Evolutionary conservation across 2,329 filamentous ascomycete genomes (phyloP).

Genomic region (Nigrograna mackinnonii): DNA sequence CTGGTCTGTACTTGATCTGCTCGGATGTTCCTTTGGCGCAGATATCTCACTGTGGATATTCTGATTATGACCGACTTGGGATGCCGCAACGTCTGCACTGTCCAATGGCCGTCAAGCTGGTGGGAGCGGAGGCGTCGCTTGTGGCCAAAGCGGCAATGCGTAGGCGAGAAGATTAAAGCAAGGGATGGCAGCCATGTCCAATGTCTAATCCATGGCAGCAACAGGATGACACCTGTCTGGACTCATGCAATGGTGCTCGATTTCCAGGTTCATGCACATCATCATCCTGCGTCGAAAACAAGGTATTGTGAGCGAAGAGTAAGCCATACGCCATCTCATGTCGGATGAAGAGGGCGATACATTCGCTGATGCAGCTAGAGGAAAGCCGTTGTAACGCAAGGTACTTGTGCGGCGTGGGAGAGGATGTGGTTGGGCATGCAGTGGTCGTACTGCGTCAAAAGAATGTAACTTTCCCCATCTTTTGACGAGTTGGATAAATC

Average conservation of each 20-base stretch:
- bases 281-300: conserved; percentile 20
- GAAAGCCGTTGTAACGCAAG: conserved; percentile 31
- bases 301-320: conserved; percentile 15
- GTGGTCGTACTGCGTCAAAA: conserved; percentile 30
- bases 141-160: conserved; percentile 21
- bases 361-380: conserved; percentile 32
- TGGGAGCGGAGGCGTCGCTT: conserved; percentile 20
- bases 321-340: conserved; percentile 18
- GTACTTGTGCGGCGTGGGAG: conserved; percentile 26
- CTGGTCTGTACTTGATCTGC: conserved; percentile 21
- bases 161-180: conserved; percentile 33
- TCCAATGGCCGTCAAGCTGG: conserved; percentile 24
- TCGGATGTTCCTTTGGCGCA: conserved; percentile 4
- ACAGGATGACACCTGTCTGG: conserved; percentile 26
- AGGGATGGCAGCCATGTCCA: conserved; percentile 36
- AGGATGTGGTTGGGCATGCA: conserved; percentile 21
- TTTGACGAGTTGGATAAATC: conserved; percentile 13
- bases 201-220: conserved; percentile 15
- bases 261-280: conserved; percentile 25
- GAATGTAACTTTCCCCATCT: conserved; percentile 34
- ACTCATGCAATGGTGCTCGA: conserved; percentile 24
- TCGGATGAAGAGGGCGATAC: conserved; percentile 29
- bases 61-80: too few relatives aligned
- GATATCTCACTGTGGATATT: conserved; percentile 2
- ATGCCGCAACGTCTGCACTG: conserved; percentile 14